Evolutionary conservation across 768 basidiomycete species (phyloP).

Genomic region (Pholiota microspora): DNA sequence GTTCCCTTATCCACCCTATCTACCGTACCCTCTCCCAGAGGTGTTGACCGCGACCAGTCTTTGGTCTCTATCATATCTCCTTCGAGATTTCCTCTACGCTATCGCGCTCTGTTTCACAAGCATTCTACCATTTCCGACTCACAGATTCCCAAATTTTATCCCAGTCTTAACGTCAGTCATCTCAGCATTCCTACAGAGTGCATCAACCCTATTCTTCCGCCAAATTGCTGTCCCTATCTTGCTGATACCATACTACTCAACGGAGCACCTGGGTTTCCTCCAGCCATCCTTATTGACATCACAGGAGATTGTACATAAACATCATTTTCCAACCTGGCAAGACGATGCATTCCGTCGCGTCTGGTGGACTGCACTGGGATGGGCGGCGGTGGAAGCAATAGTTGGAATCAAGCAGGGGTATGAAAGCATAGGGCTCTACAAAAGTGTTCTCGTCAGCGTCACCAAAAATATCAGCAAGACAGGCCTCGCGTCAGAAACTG

Average conservation of each 20-base stretch:
- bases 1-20: constrained; percentile 48
- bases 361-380: constrained; percentile 80
- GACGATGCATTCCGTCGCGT: constrained; percentile 60
- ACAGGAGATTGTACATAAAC: constrained; percentile 13
- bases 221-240: constrained; percentile 53
- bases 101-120: constrained; percentile 23
- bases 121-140: constrained; percentile 23
- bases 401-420: constrained; percentile 72
- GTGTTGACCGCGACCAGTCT: constrained; percentile 57
- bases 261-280: constrained; percentile 19
- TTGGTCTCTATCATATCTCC: constrained; percentile 56
- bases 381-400: constrained; percentile 67
- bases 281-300: constrained; percentile 1
- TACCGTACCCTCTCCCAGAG: constrained; percentile 67
- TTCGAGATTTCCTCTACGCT: constrained; percentile 47
- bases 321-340: constrained; percentile 47
- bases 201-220: constrained; percentile 53
- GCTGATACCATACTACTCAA: constrained; percentile 43
- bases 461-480: constrained; percentile 23
- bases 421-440: constrained; percentile 62
- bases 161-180: constrained; percentile 31
- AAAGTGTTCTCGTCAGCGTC: constrained; percentile 58
- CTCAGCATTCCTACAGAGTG: constrained; percentile 44
- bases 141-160: constrained; percentile 25
- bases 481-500: neutral